A percentile compares a stretch with the other conserved stretches of the same genome.
Evolutionary conservation across 768 basidiomycete species (phyloP).

Genomic region (Auriscalpium microsporum): DNA sequence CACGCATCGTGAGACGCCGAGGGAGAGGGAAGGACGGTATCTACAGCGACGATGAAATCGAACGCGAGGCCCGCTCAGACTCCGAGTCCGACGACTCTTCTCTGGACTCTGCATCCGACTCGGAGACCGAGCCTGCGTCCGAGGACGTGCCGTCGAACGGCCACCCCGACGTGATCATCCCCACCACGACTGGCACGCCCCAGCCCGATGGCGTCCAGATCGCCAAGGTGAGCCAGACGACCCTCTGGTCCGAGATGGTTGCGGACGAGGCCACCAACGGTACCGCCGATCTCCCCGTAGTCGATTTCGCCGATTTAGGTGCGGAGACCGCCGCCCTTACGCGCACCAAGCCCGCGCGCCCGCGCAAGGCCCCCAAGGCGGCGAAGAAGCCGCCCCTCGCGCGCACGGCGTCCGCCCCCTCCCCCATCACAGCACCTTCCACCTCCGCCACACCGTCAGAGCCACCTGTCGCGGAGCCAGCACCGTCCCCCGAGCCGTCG

Average conservation of each 20-base stretch:
- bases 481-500: slow-evolving; percentile 24
- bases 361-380: slow-evolving; percentile 19
- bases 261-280: slow-evolving; percentile 60
- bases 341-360: slow-evolving; percentile 20
- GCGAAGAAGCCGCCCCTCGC: slow-evolving; percentile 25
- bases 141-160: slow-evolving; percentile 49
- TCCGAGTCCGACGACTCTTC: slow-evolving; percentile 62
- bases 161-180: slow-evolving; percentile 51
- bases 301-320: slow-evolving; percentile 64
- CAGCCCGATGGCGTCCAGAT: slow-evolving; percentile 16
- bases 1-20: slow-evolving; percentile 46
- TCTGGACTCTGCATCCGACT: slow-evolving; percentile 52
- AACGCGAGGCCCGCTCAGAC: slow-evolving; percentile 62
- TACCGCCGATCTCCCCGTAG: slow-evolving; percentile 62
- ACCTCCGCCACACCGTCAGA: slow-evolving; percentile 25
- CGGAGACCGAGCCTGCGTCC: slow-evolving; percentile 62
- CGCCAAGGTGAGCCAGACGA: slow-evolving; percentile 15
- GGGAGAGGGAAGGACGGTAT: slow-evolving; percentile 50
- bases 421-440: slow-evolving; percentile 9
- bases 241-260: slow-evolving; percentile 80
- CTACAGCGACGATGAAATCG: slow-evolving; percentile 70
- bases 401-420: slow-evolving; percentile 23
- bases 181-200: slow-evolving; percentile 53
- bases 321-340: slow-evolving; percentile 19
- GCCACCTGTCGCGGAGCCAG: slow-evolving; percentile 25